phyloP scores from a whole-genome alignment of 2,329 filamentous ascomycete genomes.

The Epichloe elymi region DNA sequence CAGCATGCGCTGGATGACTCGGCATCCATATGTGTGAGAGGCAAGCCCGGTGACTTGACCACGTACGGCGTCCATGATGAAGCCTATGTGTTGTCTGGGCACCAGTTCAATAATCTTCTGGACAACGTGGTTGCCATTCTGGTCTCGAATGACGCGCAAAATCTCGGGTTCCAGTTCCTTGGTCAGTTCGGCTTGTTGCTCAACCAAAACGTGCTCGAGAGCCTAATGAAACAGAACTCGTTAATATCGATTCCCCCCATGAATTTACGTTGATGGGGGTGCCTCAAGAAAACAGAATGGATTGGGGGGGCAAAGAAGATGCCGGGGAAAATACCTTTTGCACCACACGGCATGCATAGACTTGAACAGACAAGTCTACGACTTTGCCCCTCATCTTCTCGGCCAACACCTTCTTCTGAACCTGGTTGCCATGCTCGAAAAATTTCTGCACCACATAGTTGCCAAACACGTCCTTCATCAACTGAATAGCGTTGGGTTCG shows the following conservation, averaged over 20 bases:
- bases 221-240: constrained; percentile 38
- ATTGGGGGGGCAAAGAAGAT: neutral
- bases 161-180: constrained; percentile 71
- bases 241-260: neutral
- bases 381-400: constrained; percentile 85
- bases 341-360: constrained; percentile 90
- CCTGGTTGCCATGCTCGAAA: constrained; percentile 89
- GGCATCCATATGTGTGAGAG: constrained; percentile 74
- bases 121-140: constrained; percentile 93
- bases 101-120: constrained; percentile 83
- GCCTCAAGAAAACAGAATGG: no score
- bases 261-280: no score
- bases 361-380: constrained; percentile 64
- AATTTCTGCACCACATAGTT: constrained; percentile 98
- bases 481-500: constrained; percentile 64
- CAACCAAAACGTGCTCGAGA: constrained; percentile 78
- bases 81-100: constrained; percentile 64
- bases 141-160: constrained; percentile 65
- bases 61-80: constrained; percentile 70
- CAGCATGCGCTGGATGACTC: constrained; percentile 84
- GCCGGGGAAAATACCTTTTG: constrained; percentile 55
- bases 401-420: constrained; percentile 79
- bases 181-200: constrained; percentile 76
- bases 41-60: constrained; percentile 63
- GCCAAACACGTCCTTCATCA: constrained; percentile 95